Evolutionary conservation across 768 basidiomycete genomes (phyloP).

Genomic region (Holtermanniella nyarrowii): DNA sequence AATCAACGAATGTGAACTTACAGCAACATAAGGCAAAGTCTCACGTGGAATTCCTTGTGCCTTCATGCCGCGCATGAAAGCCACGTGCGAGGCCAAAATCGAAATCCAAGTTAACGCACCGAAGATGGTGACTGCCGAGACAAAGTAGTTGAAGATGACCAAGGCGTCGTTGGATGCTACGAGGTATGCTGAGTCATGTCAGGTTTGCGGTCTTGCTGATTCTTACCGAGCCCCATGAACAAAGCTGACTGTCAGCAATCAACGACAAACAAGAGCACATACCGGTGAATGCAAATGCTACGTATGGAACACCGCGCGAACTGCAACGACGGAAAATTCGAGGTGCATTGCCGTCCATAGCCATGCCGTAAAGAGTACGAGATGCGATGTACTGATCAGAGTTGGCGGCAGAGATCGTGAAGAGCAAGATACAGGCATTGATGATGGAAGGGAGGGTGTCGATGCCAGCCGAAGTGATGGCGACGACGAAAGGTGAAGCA

Average conservation of each 20-base stretch:
- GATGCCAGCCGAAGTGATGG: constrained; percentile 39
- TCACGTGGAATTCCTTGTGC: constrained; percentile 45
- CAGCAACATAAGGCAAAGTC: constrained; percentile 38
- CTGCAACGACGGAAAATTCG: constrained; percentile 47
- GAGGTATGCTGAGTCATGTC: too few relatives aligned
- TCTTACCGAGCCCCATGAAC: too few relatives aligned
- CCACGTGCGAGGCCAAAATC: constrained; percentile 25
- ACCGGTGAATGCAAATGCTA: constrained; percentile 7
- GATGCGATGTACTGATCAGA: constrained; percentile 36
- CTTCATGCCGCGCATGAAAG: constrained; percentile 28
- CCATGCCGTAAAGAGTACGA: constrained; percentile 22
- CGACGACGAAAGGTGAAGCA: constrained; percentile 41
- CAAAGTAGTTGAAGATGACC: not conserved
- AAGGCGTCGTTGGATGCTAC: not conserved
- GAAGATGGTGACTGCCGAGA: not conserved
- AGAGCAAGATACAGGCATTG: constrained; percentile 40
- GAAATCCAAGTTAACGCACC: constrained; percentile 9
- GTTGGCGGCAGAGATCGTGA: constrained; percentile 35
- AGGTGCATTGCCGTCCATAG: constrained; percentile 44
- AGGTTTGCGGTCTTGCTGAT: too few relatives aligned
- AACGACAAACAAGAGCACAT: constrained; percentile 16
- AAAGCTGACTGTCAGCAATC: too few relatives aligned
- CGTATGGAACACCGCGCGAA: constrained; percentile 48
- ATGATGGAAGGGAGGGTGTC: constrained; percentile 36
- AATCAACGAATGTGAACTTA: not conserved